A percentile compares a stretch with the other conserved stretches of the same genome.
Evolutionary conservation across 2,329 filamentous ascomycete genomes (phyloP).

Genomic region (Ophiosphaerella narmari): DNA sequence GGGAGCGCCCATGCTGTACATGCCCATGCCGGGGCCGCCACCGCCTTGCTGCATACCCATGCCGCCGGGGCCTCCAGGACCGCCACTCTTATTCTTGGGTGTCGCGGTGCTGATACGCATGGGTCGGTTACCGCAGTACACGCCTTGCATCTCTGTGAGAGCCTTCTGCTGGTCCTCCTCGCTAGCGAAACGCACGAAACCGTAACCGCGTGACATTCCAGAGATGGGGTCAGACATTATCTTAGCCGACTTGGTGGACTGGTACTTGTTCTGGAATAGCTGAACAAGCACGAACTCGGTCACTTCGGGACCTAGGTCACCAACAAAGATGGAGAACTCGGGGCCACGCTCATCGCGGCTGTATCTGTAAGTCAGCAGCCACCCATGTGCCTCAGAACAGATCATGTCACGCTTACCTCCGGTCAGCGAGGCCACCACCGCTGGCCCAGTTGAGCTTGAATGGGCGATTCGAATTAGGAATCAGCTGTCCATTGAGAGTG

Average conservation of each 20-base stretch:
- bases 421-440: constrained; percentile 91
- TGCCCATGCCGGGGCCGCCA: constrained; percentile 54
- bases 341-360: constrained; percentile 90
- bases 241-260: constrained; percentile 98
- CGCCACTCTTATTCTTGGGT: constrained; percentile 81
- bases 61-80: constrained; percentile 58
- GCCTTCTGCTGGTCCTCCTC: constrained; percentile 96
- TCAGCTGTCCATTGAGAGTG: constrained; percentile 82
- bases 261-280: constrained; percentile 94
- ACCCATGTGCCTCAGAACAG: background rate
- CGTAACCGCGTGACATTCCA: constrained; percentile 95
- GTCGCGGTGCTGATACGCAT: constrained; percentile 99
- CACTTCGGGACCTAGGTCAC: constrained; percentile 95
- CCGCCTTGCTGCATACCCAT: constrained; percentile 57
- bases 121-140: constrained; percentile 96
- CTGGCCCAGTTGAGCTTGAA: constrained; percentile 99
- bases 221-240: constrained; percentile 99
- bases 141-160: constrained; percentile 96
- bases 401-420: constrained; percentile 64
- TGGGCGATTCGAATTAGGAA: constrained; percentile 90
- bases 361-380: constrained; percentile 23
- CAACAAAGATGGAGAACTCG: constrained; percentile 97
- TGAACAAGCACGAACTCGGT: constrained; percentile 98
- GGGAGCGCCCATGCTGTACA: constrained; percentile 73
- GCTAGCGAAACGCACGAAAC: constrained; percentile 95